Conservation (phyloP, 169 alveolate species). For the Cryptosporidium parvum region DNA sequence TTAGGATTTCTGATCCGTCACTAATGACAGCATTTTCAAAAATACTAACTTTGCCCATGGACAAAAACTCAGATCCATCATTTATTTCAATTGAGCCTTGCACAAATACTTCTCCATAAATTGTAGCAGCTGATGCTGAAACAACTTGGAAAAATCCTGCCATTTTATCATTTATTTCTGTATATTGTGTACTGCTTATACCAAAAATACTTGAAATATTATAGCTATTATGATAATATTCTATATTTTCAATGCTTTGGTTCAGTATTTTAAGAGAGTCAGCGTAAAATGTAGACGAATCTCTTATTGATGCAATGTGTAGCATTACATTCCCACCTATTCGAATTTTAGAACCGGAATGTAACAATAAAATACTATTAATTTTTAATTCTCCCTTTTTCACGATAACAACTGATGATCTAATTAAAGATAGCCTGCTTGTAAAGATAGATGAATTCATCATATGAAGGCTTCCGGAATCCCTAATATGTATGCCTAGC, state of each 20-base stretch:
- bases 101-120: background rate
- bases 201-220: background rate
- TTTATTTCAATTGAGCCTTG: slow-evolving; percentile 53
- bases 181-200: background rate
- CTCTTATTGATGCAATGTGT: slow-evolving; percentile 40
- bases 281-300: slow-evolving; percentile 37
- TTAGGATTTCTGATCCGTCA: slow-evolving; percentile 41
- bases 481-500: slow-evolving; percentile 53
- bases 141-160: slow-evolving; percentile 46
- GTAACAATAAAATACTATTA: slow-evolving; percentile 23
- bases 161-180: background rate
- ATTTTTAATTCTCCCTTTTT: slow-evolving; percentile 19
- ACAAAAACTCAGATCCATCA: slow-evolving; percentile 53
- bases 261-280: background rate
- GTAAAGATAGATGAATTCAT: slow-evolving; percentile 26
- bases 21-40: slow-evolving; percentile 24
- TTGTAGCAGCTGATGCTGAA: slow-evolving; percentile 28
- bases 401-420: slow-evolving; percentile 37
- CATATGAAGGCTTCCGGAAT: slow-evolving; percentile 63
- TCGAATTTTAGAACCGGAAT: slow-evolving; percentile 31
- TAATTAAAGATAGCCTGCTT: slow-evolving; percentile 34
- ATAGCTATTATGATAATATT: background rate
- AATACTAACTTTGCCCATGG: background rate
- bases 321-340: slow-evolving; percentile 13
- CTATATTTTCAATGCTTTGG: slow-evolving; percentile 1